These are phyloP conservation scores for Candida manassasensis DNA, from an alignment of 805 yeast species.

Conservation along the genomic window DNA sequence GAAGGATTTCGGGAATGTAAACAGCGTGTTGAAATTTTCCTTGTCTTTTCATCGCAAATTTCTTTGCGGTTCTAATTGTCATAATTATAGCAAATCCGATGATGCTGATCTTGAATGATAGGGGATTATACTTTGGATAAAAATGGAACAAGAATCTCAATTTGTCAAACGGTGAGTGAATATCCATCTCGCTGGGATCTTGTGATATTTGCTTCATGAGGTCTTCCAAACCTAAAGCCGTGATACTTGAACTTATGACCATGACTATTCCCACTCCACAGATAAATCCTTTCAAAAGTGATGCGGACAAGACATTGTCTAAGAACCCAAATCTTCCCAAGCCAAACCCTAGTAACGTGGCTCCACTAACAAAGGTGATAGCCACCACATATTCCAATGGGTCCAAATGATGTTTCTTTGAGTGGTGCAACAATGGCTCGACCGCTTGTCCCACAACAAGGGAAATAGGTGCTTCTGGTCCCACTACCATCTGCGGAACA, in stretches of 20 bases:
- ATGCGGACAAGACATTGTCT: conserved; percentile 38
- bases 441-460: conserved; percentile 44
- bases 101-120: conserved; percentile 61
- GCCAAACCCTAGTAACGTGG: conserved; percentile 66
- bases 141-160: conserved; percentile 51
- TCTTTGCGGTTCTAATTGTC: conserved; percentile 37
- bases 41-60: conserved; percentile 20
- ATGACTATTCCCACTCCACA: conserved; percentile 42
- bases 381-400: conserved; percentile 58
- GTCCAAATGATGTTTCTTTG: conserved; percentile 23
- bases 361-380: conserved; percentile 73
- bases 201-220: conserved; percentile 36
- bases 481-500: conserved; percentile 44
- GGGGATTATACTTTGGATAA: conserved; percentile 42
- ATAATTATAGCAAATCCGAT: conserved; percentile 47
- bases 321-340: conserved; percentile 77
- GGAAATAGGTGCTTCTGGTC: conserved; percentile 44
- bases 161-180: conserved; percentile 66
- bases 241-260: conserved; percentile 59
- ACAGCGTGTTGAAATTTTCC: conserved; percentile 35
- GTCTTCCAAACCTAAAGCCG: conserved; percentile 62
- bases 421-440: conserved; percentile 38
- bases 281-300: conserved; percentile 40
- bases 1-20: conserved; percentile 79
- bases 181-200: conserved; percentile 30